Evolutionary conservation across 768 basidiomycete genomes (phyloP).

Genomic region (Dendrothele bispora): DNA sequence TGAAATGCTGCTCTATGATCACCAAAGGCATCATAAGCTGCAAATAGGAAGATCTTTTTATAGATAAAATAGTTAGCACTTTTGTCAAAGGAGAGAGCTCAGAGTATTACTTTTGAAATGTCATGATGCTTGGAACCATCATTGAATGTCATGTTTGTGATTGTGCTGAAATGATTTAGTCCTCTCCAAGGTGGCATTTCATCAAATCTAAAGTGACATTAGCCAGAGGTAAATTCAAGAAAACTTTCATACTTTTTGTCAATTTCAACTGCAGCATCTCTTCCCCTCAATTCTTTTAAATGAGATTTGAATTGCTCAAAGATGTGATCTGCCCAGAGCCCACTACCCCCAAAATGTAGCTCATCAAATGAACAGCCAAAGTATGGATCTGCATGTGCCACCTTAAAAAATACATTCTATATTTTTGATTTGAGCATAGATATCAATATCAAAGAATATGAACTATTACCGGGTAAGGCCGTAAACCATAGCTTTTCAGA

Average conservation of each 20-base stretch:
- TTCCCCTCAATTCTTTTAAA: slow-evolving; percentile 15
- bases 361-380: slow-evolving; percentile 35
- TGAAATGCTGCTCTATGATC: no score
- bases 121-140: slow-evolving; percentile 37
- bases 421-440: not conserved
- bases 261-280: slow-evolving; percentile 9
- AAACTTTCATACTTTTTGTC: slow-evolving; percentile 20
- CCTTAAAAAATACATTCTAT: slow-evolving; percentile 44
- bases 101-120: slow-evolving; percentile 37
- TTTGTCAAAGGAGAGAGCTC: no score
- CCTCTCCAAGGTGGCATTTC: not conserved
- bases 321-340: slow-evolving; percentile 33
- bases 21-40: no score
- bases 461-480: slow-evolving; percentile 14
- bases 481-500: slow-evolving; percentile 18
- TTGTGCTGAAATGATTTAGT: no score
- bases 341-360: slow-evolving; percentile 34
- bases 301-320: slow-evolving; percentile 22
- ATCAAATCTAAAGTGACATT: not conserved
- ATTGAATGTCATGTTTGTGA: slow-evolving; percentile 25
- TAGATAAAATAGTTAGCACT: no score
- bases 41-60: no score
- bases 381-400: no score
- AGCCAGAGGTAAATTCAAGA: slow-evolving; percentile 1
- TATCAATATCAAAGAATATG: not conserved